phyloP scores from a whole-genome alignment of 2,329 filamentous ascomycete genomes.

The Leptodontidium sp. region DNA sequence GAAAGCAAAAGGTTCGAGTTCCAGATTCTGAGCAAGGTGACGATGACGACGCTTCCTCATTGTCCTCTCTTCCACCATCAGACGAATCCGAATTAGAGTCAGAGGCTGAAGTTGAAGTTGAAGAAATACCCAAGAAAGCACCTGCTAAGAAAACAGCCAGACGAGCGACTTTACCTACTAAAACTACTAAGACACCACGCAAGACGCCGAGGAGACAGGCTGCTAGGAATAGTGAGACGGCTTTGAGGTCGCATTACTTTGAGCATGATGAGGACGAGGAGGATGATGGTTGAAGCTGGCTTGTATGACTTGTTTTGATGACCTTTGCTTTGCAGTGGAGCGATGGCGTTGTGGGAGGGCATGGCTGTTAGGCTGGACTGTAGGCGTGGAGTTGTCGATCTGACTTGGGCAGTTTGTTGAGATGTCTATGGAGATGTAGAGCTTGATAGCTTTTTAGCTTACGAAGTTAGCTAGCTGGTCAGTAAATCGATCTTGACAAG shows the following conservation, averaged over 20 bases:
- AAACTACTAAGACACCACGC: slow-evolving; percentile 22
- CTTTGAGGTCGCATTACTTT: slow-evolving; percentile 45
- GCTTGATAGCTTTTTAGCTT: too few species aligned
- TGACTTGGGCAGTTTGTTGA: too few species aligned
- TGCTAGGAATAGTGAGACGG: slow-evolving; percentile 41
- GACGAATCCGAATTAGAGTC: neutral
- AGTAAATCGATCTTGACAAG: too few species aligned
- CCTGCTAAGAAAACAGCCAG: slow-evolving; percentile 24
- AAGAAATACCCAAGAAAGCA: slow-evolving; percentile 24
- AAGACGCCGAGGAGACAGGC: slow-evolving; percentile 42
- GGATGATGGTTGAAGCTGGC: slow-evolving; percentile 28
- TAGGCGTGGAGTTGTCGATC: too few species aligned
- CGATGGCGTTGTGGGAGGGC: neutral
- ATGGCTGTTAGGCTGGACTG: neutral
- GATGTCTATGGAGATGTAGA: too few species aligned
- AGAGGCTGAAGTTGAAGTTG: slow-evolving; percentile 19
- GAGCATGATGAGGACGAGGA: slow-evolving; percentile 40
- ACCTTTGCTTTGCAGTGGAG: neutral
- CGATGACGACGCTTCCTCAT: slow-evolving; percentile 25
- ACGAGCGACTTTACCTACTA: slow-evolving; percentile 21
- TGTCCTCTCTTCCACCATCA: slow-evolving; percentile 26
- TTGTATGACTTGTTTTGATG: neutral
- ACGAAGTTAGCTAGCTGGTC: too few species aligned
- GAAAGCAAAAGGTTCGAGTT: slow-evolving; percentile 30
- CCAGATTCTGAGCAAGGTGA: slow-evolving; percentile 34